phyloP scores from a whole-genome alignment of 2,329 filamentous ascomycete species.

The Acrocalymma vagum region DNA sequence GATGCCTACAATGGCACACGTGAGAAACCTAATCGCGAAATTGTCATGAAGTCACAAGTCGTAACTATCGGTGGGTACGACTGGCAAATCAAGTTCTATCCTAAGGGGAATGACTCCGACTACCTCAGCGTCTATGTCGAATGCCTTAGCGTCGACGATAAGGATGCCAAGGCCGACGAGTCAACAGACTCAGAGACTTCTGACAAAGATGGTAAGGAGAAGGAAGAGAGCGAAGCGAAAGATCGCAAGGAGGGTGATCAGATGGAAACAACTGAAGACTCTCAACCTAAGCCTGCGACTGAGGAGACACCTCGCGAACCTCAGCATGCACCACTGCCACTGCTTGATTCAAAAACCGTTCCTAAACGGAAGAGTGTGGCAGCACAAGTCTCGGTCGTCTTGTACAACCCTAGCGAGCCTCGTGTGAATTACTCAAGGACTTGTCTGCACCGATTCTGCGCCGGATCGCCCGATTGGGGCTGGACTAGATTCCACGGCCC shows the following conservation, averaged over 20 bases:
- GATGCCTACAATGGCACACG: constrained; percentile 67
- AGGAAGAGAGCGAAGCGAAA: constrained; percentile 13
- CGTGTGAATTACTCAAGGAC: constrained; percentile 65
- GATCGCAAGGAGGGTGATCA: constrained; percentile 3
- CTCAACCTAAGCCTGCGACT: too few species aligned
- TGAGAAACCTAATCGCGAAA: constrained; percentile 66
- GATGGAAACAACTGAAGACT: constrained; percentile 1
- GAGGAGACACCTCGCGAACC: constrained; percentile 18
- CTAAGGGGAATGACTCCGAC: constrained; percentile 66
- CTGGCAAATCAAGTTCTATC: constrained; percentile 73
- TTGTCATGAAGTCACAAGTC: constrained; percentile 66
- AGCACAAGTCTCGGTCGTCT: constrained; percentile 68
- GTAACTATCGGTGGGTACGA: constrained; percentile 67
- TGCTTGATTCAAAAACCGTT: constrained; percentile 39
- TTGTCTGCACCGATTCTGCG: constrained; percentile 67
- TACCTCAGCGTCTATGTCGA: constrained; percentile 69
- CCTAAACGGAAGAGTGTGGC: constrained; percentile 56
- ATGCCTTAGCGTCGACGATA: constrained; percentile 59
- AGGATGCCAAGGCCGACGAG: too few species aligned
- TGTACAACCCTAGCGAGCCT: constrained; percentile 71
- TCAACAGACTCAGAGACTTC: too few species aligned
- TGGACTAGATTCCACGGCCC: constrained; percentile 70
- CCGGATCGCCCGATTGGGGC: constrained; percentile 67
- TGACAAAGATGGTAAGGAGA: constrained; percentile 26
- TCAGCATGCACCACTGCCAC: constrained; percentile 47